Conservation (phyloP, 2,329 filamentous ascomycete species). For the Coniochaeta sp. region DNA sequence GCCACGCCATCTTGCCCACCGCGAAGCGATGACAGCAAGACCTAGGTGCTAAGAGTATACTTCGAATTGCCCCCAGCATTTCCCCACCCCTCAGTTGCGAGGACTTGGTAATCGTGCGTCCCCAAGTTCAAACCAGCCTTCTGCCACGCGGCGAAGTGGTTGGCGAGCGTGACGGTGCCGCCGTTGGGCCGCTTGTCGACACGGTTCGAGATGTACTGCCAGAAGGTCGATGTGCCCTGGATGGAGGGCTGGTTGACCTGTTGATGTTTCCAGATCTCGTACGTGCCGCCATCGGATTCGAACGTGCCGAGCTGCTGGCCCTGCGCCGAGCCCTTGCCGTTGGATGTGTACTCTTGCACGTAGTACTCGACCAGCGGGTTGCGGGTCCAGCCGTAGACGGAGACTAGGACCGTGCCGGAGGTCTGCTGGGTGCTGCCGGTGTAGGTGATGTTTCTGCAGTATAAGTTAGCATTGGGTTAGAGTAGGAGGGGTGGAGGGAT, state of each 20-base stretch:
- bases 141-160: slow-evolving; percentile 46
- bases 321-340: slow-evolving; percentile 20
- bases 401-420: slow-evolving; percentile 23
- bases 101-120: slow-evolving; percentile 41
- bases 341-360: slow-evolving; percentile 26
- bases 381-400: slow-evolving; percentile 29
- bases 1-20: too few species aligned
- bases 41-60: slow-evolving; percentile 16
- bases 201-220: slow-evolving; percentile 44
- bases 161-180: slow-evolving; percentile 40
- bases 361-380: slow-evolving; percentile 32
- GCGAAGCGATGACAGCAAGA: too few species aligned
- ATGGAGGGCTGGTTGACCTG: slow-evolving; percentile 37
- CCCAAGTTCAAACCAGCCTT: slow-evolving; percentile 39
- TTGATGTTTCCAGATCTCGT: slow-evolving; percentile 26
- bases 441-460: slow-evolving; percentile 21
- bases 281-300: slow-evolving; percentile 23
- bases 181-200: slow-evolving; percentile 32
- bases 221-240: slow-evolving; percentile 38
- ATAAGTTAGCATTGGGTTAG: neutral
- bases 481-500: neutral
- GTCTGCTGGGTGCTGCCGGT: slow-evolving; percentile 14
- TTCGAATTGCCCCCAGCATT: slow-evolving; percentile 20
- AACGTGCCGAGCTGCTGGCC: slow-evolving; percentile 23
- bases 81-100: slow-evolving; percentile 42